Evolutionary conservation across 1,284 basidiomycete species (phyloP).

Genomic region (Volvariella surrecta): DNA sequence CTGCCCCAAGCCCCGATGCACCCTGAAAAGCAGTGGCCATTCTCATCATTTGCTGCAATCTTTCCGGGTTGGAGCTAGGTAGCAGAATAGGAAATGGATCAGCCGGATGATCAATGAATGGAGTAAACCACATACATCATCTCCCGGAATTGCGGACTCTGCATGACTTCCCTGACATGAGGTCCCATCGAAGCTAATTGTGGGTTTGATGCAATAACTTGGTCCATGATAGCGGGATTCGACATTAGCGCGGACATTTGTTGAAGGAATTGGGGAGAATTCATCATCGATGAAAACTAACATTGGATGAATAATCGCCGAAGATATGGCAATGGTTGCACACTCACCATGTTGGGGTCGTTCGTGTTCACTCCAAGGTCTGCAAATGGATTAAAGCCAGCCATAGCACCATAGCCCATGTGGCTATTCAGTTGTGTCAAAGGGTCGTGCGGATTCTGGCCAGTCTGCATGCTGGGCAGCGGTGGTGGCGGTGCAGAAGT

Average conservation of each 20-base stretch:
- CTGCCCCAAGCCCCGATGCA: slow-evolving; percentile 16
- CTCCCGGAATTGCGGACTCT: slow-evolving; percentile 73
- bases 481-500: slow-evolving; percentile 30
- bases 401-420: slow-evolving; percentile 64
- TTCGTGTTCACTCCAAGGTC: slow-evolving; percentile 80
- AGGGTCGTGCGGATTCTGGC: slow-evolving; percentile 75
- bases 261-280: slow-evolving; percentile 71
- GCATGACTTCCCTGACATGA: slow-evolving; percentile 73
- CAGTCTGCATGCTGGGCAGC: slow-evolving; percentile 74
- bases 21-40: slow-evolving; percentile 60
- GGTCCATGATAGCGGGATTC: slow-evolving; percentile 78
- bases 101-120: background rate
- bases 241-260: slow-evolving; percentile 73
- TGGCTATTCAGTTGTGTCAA: slow-evolving; percentile 69
- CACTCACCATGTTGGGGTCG: slow-evolving; percentile 81
- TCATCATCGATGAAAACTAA: slow-evolving; percentile 48
- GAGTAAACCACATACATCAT: slow-evolving; percentile 56
- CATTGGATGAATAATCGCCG: slow-evolving; percentile 2
- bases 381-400: slow-evolving; percentile 81
- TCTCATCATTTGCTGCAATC: slow-evolving; percentile 74
- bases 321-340: background rate
- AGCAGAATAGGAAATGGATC: slow-evolving; percentile 5
- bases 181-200: slow-evolving; percentile 75
- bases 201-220: slow-evolving; percentile 75
- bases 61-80: slow-evolving; percentile 65